A percentile compares a stretch with the other conserved stretches of the same genome.
phyloP scores from a whole-genome alignment of 2,329 filamentous ascomycete genomes.

The Trichoderma brevicompactum region DNA sequence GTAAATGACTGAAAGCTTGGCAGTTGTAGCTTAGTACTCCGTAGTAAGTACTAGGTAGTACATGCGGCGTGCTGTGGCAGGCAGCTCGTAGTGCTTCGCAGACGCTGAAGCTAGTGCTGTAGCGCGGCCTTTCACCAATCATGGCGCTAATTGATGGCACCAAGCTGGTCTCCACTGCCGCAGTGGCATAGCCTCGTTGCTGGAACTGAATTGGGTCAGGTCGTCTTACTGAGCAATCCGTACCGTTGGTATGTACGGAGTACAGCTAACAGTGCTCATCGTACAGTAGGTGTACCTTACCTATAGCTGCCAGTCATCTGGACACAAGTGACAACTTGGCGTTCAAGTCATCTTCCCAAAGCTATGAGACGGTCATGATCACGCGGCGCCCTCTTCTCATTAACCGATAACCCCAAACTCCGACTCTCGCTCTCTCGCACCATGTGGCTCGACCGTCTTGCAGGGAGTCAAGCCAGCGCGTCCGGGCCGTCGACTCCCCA shows the following conservation, averaged over 20 bases:
- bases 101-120: background rate
- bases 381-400: background rate
- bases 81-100: too few relatives aligned
- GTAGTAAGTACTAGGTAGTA: too few relatives aligned
- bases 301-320: too few relatives aligned
- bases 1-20: too few relatives aligned
- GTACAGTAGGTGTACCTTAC: too few relatives aligned
- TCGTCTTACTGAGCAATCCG: too few relatives aligned
- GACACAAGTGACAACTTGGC: background rate
- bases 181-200: constrained; percentile 15
- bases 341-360: background rate
- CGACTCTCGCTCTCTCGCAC: constrained; percentile 33
- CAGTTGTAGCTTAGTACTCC: too few relatives aligned
- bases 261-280: too few relatives aligned
- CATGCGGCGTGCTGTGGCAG: too few relatives aligned
- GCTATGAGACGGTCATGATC: constrained; percentile 22
- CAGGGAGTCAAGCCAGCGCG: constrained; percentile 64
- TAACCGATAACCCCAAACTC: constrained; percentile 13
- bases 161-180: constrained; percentile 11
- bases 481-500: constrained; percentile 63
- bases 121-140: constrained; percentile 1
- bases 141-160: constrained; percentile 13
- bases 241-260: too few relatives aligned
- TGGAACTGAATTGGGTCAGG: too few relatives aligned
- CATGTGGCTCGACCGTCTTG: constrained; percentile 93